Evolutionary conservation across 345 rosid genomes (phyloP).

Genomic region (Dimocarpus longan): DNA sequence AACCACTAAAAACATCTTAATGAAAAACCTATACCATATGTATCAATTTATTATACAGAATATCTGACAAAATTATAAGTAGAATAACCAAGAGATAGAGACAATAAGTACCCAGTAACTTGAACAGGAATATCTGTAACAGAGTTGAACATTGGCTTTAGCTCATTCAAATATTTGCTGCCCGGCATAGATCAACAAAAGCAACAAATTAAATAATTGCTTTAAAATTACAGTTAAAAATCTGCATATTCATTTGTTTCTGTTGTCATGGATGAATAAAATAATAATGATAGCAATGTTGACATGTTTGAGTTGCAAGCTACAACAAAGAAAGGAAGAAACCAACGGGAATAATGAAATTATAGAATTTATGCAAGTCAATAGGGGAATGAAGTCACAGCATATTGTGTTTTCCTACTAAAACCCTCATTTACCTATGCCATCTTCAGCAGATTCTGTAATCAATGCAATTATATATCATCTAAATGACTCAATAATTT

Average conservation of each 20-base stretch:
- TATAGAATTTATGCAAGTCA: too few species aligned
- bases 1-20: not conserved
- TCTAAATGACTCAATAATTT: not conserved
- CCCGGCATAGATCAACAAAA: constrained; percentile 49
- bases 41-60: not conserved
- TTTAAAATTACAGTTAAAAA: not conserved
- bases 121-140: constrained; percentile 66
- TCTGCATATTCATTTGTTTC: not conserved
- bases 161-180: constrained; percentile 59
- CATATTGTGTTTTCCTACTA: not conserved
- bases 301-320: not conserved
- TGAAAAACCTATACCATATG: not conserved
- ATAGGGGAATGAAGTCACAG: too few species aligned
- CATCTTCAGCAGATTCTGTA: not conserved
- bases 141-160: constrained; percentile 48
- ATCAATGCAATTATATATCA: not conserved
- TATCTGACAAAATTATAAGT: not conserved
- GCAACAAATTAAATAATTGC: too few species aligned
- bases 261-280: not conserved
- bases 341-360: not conserved
- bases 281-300: not conserved
- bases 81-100: not conserved
- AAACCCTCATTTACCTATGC: not conserved
- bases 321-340: not conserved
- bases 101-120: constrained; percentile 61